These are phyloP conservation scores for Coemansia sp. DNA, from an alignment of 192 early-diverging fungal species.

Conservation along the genomic window DNA sequence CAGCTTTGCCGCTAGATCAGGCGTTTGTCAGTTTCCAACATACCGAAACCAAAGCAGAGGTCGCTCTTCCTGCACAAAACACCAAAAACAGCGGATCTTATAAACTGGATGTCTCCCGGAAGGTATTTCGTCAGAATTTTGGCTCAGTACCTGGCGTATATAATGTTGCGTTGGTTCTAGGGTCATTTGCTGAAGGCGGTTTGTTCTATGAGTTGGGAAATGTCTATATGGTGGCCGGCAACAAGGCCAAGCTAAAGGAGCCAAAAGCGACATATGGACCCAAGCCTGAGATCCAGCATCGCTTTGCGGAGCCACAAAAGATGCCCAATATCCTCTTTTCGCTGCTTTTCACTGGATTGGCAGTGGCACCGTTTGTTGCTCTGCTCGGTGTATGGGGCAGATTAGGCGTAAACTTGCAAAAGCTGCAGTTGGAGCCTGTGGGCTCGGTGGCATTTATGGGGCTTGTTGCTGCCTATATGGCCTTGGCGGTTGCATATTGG, in stretches of 20 bases:
- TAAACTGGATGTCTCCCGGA: constrained; percentile 32
- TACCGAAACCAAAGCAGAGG: constrained; percentile 23
- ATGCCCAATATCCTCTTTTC: constrained; percentile 41
- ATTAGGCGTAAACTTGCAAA: constrained; percentile 36
- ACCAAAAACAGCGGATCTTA: constrained; percentile 18
- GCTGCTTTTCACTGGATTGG: constrained; percentile 25
- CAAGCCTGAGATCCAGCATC: constrained; percentile 36
- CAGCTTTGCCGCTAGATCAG: constrained; percentile 30
- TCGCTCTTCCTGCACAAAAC: constrained; percentile 22
- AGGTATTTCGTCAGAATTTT: constrained; percentile 35
- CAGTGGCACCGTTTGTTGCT: constrained; percentile 21
- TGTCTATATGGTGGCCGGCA: constrained; percentile 18
- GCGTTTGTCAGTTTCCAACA: constrained; percentile 42
- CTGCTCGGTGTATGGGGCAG: constrained; percentile 32
- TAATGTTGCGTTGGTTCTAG: constrained; percentile 35
- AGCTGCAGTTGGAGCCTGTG: constrained; percentile 21
- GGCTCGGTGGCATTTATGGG: constrained; percentile 36
- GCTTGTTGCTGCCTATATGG: constrained; percentile 43
- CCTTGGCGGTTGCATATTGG: constrained; percentile 49
- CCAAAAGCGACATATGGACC: constrained; percentile 16
- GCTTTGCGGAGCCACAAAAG: constrained; percentile 44
- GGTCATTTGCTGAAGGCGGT: constrained; percentile 34
- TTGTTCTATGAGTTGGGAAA: constrained; percentile 36
- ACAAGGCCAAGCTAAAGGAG: background rate
- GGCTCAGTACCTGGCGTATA: constrained; percentile 21